These are phyloP conservation scores for Alternaria sp. DNA, from an alignment of 2,329 filamentous ascomycete genomes.

Conservation along the genomic window DNA sequence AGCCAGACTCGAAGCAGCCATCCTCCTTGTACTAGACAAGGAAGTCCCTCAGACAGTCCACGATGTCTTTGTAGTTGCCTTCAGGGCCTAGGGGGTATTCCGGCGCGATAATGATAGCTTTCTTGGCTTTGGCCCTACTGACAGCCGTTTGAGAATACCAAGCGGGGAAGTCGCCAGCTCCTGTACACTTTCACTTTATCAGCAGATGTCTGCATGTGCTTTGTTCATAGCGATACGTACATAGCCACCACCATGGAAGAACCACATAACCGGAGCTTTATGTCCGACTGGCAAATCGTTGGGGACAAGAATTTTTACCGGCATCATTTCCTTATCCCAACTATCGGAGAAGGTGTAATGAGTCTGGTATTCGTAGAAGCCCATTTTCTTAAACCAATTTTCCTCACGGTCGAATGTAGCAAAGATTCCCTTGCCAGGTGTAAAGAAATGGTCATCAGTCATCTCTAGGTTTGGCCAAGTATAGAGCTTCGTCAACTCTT, in stretches of 20 bases:
- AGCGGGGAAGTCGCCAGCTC: neutral
- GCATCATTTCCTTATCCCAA: neutral
- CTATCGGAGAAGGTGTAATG: neutral
- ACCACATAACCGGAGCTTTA: neutral
- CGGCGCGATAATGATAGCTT: neutral
- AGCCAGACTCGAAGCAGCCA: neutral
- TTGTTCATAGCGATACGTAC: neutral
- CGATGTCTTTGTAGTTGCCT: neutral
- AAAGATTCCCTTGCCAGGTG: too few relatives aligned
- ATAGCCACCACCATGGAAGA: neutral
- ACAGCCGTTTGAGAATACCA: neutral
- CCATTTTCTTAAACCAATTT: too few relatives aligned
- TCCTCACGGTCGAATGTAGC: too few relatives aligned
- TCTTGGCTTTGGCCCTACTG: neutral
- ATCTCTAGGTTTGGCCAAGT: too few relatives aligned
- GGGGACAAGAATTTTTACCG: neutral
- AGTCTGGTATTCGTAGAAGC: too few relatives aligned
- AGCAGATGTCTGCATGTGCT: neutral
- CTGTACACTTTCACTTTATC: neutral
- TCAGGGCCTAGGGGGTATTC: neutral
- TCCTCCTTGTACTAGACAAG: neutral
- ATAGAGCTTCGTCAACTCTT: too few relatives aligned
- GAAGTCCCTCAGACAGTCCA: neutral
- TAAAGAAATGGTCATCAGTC: too few relatives aligned
- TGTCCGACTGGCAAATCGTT: neutral